phyloP scores from a whole-genome alignment of 177 flowering plant species.

The Vitis hybrid region DNA sequence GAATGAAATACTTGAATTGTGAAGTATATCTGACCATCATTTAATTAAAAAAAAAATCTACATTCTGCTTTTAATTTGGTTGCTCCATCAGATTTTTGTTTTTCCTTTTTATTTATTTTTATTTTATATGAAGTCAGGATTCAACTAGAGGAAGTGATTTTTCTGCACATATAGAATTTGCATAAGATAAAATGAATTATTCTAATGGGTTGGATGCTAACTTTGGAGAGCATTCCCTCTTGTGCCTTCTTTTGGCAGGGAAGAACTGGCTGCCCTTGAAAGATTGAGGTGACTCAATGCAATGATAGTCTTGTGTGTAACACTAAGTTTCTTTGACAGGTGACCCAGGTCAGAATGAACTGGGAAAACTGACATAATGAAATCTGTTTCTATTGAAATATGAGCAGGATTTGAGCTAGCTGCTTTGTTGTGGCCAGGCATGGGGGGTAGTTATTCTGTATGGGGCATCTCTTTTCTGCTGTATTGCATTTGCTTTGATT shows the following conservation, averaged over 20 bases:
- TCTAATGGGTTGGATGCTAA: constrained; percentile 7
- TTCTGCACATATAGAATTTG: not conserved
- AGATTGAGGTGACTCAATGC: constrained; percentile 13
- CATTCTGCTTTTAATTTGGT: too few species aligned
- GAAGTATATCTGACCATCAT: too few species aligned
- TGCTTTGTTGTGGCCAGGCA: constrained; percentile 2
- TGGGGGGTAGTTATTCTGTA: not conserved
- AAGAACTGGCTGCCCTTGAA: constrained; percentile 12
- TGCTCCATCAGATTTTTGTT: too few species aligned
- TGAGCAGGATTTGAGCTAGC: not conserved
- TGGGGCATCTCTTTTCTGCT: not conserved
- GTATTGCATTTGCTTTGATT: not conserved
- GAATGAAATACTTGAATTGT: too few species aligned
- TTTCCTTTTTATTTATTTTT: not conserved
- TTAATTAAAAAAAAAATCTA: not conserved
- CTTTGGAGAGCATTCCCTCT: constrained; percentile 14
- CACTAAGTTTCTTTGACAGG: constrained; percentile 3
- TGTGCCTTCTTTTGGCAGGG: constrained; percentile 26
- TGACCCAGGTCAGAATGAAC: not conserved
- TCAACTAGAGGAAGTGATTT: not conserved
- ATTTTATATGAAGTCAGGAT: not conserved
- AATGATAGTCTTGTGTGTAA: constrained; percentile 6
- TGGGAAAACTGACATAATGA: not conserved
- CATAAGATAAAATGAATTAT: not conserved
- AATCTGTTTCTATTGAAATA: not conserved